Evolutionary conservation across 2,329 filamentous ascomycete genomes (phyloP).

Genomic region (Fusarium keratoplasticum): DNA sequence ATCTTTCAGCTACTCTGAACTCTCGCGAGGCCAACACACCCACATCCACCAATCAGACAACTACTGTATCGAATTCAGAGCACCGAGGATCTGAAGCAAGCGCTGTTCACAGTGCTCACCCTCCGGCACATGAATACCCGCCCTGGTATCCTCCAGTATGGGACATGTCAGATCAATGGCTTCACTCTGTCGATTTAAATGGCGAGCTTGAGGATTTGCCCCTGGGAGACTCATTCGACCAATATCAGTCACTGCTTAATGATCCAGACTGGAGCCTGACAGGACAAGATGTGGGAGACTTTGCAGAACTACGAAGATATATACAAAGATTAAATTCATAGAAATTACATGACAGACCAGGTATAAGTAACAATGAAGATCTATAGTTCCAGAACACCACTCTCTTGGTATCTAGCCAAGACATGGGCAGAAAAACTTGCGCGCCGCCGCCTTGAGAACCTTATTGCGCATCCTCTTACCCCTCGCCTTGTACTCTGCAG

Average conservation of each 20-base stretch:
- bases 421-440: conserved; percentile 11
- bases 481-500: conserved; percentile 9
- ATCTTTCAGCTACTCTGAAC: not conserved
- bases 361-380: too few relatives aligned
- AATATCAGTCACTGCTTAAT: conserved; percentile 5
- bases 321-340: not conserved
- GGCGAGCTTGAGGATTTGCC: not conserved
- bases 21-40: not conserved
- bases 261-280: conserved; percentile 5
- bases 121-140: not conserved
- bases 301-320: conserved; percentile 8
- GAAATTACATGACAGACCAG: not conserved
- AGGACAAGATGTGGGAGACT: conserved; percentile 10
- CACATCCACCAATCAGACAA: not conserved
- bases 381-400: too few relatives aligned
- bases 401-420: not conserved
- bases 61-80: not conserved
- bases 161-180: conserved; percentile 3
- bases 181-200: not conserved
- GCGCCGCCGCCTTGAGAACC: not conserved
- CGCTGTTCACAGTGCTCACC: not conserved
- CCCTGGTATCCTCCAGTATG: not conserved
- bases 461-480: not conserved
- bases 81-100: not conserved
- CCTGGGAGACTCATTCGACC: not conserved